phyloP scores from a whole-genome alignment of 768 basidiomycete genomes.

The Russula griseocarnosa region DNA sequence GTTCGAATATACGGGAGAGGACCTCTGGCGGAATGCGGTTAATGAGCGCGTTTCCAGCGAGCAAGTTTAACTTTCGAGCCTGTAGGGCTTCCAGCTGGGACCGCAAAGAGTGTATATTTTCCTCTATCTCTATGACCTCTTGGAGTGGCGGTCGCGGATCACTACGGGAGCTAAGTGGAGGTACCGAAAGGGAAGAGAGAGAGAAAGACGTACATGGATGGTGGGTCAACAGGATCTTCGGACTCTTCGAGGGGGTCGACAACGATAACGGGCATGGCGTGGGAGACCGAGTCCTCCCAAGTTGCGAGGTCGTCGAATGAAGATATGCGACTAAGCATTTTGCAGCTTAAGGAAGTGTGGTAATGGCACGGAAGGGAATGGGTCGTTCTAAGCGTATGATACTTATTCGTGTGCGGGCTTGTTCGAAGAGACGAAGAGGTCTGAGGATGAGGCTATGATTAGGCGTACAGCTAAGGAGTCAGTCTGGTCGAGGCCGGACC shows the following conservation, averaged over 20 bases:
- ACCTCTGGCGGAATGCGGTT: slow-evolving; percentile 33
- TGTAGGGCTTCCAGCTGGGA: slow-evolving; percentile 30
- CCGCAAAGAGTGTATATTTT: slow-evolving; percentile 31
- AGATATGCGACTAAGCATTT: slow-evolving; percentile 28
- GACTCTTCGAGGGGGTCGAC: slow-evolving; percentile 25
- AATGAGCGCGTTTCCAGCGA: slow-evolving; percentile 32
- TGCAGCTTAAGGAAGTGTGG: neutral
- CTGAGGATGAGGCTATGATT: neutral
- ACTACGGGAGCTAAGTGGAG: slow-evolving; percentile 22
- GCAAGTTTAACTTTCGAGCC: slow-evolving; percentile 28
- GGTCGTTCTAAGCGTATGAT: neutral
- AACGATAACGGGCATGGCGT: slow-evolving; percentile 23
- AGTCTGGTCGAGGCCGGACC: too few species aligned
- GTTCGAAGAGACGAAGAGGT: neutral
- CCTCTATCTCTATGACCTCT: slow-evolving; percentile 32
- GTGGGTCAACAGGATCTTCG: slow-evolving; percentile 24
- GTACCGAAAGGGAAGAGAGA: neutral
- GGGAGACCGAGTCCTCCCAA: slow-evolving; percentile 28
- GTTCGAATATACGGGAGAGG: slow-evolving; percentile 34
- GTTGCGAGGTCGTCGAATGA: slow-evolving; percentile 30
- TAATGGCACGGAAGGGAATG: neutral
- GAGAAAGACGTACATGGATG: slow-evolving; percentile 17
- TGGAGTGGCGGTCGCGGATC: slow-evolving; percentile 31
- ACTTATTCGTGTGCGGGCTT: neutral
- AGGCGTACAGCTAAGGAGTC: neutral